Evolutionary conservation across 148 eudicot species (phyloP), one percentile per base, ranked within the genome.

Genomic region (Rhododendron mucronatum): DNA sequence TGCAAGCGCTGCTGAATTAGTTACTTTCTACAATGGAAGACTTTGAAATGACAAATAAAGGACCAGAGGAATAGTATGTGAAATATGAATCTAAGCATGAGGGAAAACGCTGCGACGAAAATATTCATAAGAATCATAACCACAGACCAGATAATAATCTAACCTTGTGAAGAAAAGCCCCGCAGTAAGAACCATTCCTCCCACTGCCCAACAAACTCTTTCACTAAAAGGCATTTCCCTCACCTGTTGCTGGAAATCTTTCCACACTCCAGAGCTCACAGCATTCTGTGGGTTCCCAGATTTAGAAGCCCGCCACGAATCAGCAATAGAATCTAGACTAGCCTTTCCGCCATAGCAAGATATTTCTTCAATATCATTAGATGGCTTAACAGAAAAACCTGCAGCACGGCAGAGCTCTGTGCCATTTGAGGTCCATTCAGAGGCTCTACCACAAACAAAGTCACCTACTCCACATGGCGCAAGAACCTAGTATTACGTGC

Each of bases 131-230:
- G 21, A 7, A 50, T 30, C 47, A 69, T 74, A 83, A 84, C 33
- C 15, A 51, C 9, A 1, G 55, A 78, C 63, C 82, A 82, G 85
- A 47, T 82, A 61, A 78, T 21, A 67, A 7, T 18, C 91, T 47
- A 85, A 95, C 99, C 99, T 94, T 84, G 89, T 86, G 88, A 93
- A 95, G 44, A 97, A 87, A 92, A 95, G 93, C 37, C 99, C 99
- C 48, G 98, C 96, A 67, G 99, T 94, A 84, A 97, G 98, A 85
- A 97, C 99, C 93, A 97, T 89, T 26, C 99, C 99, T 73, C 98
- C 99, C 23, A 97, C 93, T 28, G 96, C 99, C 99, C 98, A 94
- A 80, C 93, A 94, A 84, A 97, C 94, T 87, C 91, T 92, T 86
- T 94, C 98, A 9, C 87, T 91, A 50, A 93, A 89, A 28, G 95